Base-by-base conservation (phyloP, 2,329 filamentous ascomycete genomes). In the Stemphylium lycopersici region DNA sequence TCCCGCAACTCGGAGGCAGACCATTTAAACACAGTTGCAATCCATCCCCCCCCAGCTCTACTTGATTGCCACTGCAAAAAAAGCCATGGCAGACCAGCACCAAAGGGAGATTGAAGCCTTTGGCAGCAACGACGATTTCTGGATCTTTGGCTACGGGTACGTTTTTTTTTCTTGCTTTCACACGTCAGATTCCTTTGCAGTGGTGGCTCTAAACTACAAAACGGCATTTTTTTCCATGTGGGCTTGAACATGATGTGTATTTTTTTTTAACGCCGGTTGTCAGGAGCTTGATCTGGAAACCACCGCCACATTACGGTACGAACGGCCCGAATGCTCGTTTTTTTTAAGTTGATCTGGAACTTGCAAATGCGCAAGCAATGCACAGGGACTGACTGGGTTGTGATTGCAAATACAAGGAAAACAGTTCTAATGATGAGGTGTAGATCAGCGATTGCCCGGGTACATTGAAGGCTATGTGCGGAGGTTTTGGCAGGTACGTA, bases 401-500 rank as follows among this genome's bases (percentile, higher is more conserved):
- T 37, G 36, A 3, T 38, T 41, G 22, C 22, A 41, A 3, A 13
- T 3, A 12, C 15, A 29, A 15, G 7, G 12, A 22, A 32, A 24
- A 24, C 2, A 4, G 6, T 6, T 24, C 22, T 24, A 6, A 24
- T 24, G 22, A 24, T 24, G 22, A 24, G 22, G 22, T 24, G 24
- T 64, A 97, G 93, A 98, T 72, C 84, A 86, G 66, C 84, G 92
- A 52, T 81, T 98, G 24, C 90, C 92, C 2, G 95, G 93, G 42
- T 97, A 91, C 80, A 92, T 98, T 18, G 90, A 87, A 64, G 92
- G 93, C 65, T 99, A 97, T 74, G 93, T 99, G 36, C 87, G 95
- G 53, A 85, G 95, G 33, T 98, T 99, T 77, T 99, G 95, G 95
- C 95, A 99, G 87, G 93, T 96, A 82, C n/a, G n/a, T n/a, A n/a